Percentiles rank a stretch among this genome's conserved stretches.
phyloP scores from a whole-genome alignment of 2,329 filamentous ascomycete genomes.

The Ophiostoma sp. region DNA sequence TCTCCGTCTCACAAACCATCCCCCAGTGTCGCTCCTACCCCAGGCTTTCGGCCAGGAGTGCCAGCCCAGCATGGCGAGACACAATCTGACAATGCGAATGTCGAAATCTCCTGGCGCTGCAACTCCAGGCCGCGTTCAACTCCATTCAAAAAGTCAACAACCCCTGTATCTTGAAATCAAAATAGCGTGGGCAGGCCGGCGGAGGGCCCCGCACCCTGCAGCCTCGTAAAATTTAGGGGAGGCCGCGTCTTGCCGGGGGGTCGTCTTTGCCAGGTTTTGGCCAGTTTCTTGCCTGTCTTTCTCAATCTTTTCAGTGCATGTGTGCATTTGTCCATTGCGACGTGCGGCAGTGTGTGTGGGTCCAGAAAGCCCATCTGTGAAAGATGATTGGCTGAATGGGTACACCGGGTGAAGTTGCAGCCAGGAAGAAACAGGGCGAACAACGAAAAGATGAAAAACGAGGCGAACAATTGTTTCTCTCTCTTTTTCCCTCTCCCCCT shows the following conservation, averaged over 20 bases:
- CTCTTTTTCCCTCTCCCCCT: not conserved
- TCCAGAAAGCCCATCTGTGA: not conserved
- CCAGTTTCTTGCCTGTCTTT: not conserved
- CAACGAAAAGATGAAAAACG: not conserved
- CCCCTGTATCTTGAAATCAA: not conserved
- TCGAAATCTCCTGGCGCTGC: slow-evolving; percentile 6
- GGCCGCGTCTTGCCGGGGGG: slow-evolving; percentile 12
- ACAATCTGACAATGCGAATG: slow-evolving; percentile 8
- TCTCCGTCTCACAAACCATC: not conserved
- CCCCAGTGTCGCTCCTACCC: not conserved
- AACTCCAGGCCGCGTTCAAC: not conserved
- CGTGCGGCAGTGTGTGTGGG: not conserved
- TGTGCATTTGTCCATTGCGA: slow-evolving; percentile 1
- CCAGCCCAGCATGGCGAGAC: not conserved
- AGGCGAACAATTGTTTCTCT: slow-evolving; percentile 4
- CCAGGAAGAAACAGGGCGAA: not conserved
- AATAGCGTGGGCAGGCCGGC: slow-evolving; percentile 7
- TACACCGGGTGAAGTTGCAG: not conserved
- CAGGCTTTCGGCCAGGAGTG: not conserved
- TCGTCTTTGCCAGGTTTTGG: not conserved
- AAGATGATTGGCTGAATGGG: not conserved
- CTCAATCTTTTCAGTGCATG: not conserved
- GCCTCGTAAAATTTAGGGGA: slow-evolving; percentile 20
- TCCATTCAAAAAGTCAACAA: not conserved
- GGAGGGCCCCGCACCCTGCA: not conserved